Conservation (phyloP, 139 green algal genomes). For the Closterium sp. region DNA sequence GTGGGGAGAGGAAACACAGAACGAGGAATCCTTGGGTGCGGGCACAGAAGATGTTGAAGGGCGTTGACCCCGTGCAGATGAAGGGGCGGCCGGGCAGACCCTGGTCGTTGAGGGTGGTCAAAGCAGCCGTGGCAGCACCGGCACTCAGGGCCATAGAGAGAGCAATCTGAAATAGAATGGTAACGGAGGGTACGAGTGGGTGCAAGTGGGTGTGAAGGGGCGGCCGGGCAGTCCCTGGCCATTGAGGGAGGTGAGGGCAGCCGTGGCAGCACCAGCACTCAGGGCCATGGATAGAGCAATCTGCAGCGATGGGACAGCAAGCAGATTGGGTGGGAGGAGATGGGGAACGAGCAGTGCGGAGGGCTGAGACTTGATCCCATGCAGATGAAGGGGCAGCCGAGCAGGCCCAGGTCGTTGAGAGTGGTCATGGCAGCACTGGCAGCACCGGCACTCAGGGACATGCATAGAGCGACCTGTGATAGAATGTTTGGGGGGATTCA, state of each 20-base stretch:
- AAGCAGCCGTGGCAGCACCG: background rate
- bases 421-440: background rate
- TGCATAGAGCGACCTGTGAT: background rate
- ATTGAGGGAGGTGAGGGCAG: background rate
- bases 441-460: background rate
- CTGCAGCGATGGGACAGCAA: too few species aligned
- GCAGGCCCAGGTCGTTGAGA: background rate
- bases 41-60: slow-evolving; percentile 11
- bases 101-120: slow-evolving; percentile 2
- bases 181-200: too few species aligned
- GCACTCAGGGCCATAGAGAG: background rate
- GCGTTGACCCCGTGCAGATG: slow-evolving; percentile 9
- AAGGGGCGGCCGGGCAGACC: background rate
- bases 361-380: background rate
- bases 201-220: too few species aligned
- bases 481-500: background rate
- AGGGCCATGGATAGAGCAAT: background rate
- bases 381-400: background rate
- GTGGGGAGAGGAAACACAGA: background rate
- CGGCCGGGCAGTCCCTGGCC: background rate
- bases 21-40: background rate
- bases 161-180: background rate
- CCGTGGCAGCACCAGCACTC: background rate
- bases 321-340: too few species aligned
- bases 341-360: background rate